Evolutionary conservation across 352 stramenopile species (phyloP).

Genomic region (Globisporangium middletonii): DNA sequence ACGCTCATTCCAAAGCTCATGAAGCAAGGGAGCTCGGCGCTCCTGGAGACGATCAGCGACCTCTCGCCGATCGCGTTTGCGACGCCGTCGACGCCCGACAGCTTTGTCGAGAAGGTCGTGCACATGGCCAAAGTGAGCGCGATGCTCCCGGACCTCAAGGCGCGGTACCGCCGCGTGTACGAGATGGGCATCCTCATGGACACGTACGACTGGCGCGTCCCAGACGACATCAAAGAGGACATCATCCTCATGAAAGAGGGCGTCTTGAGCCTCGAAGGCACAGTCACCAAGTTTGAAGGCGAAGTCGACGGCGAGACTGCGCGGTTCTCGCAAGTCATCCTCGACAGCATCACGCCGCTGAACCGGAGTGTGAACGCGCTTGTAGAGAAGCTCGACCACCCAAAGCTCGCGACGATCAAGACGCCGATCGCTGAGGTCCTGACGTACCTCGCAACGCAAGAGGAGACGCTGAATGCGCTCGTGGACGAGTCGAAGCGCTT

Average conservation of each 20-base stretch:
- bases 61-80: constrained; percentile 84
- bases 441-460: constrained; percentile 58
- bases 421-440: constrained; percentile 76
- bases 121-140: constrained; percentile 76
- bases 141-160: constrained; percentile 63
- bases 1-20: constrained; percentile 88
- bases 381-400: constrained; percentile 78
- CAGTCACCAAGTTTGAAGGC: constrained; percentile 85
- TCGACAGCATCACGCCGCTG: constrained; percentile 80
- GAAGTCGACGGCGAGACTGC: constrained; percentile 90
- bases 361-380: constrained; percentile 67
- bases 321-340: constrained; percentile 87
- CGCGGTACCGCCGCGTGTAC: constrained; percentile 68
- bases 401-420: constrained; percentile 69
- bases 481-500: constrained; percentile 83
- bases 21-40: constrained; percentile 61
- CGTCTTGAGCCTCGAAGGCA: constrained; percentile 86
- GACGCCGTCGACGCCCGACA: constrained; percentile 53
- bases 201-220: constrained; percentile 87
- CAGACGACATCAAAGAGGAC: constrained; percentile 90
- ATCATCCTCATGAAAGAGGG: constrained; percentile 94
- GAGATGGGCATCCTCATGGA: constrained; percentile 90
- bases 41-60: constrained; percentile 82
- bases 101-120: constrained; percentile 86
- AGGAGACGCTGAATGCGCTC: constrained; percentile 64